Base-by-base conservation (phyloP, 2,329 filamentous ascomycete species). In the Macroventuria anomochaeta region DNA sequence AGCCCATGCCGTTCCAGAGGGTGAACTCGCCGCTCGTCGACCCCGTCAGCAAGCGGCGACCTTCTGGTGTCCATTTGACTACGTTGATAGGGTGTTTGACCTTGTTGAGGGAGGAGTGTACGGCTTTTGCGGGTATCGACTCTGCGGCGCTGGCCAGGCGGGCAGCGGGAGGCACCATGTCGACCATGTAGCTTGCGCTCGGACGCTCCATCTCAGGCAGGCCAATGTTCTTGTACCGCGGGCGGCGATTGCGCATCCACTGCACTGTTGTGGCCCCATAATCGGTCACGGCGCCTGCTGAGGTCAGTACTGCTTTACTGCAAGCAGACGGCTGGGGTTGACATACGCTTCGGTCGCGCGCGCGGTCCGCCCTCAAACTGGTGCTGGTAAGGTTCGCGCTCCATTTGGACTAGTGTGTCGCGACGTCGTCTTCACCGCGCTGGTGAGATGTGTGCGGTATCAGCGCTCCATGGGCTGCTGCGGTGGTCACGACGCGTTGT, bases 41-140 rank as follows among this genome's bases (percentile, higher is more conserved):
- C 18, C 92, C 95, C 0, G 95, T 97, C 71, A 99, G 82, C 51
- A 99, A 79, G 63, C 95, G 84, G 57, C 95, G 88, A 23, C 95
- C 95, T 75, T 99, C 95, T 6, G 95, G 95, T 13, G 96, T 99
- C 95, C 95, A 99, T 74, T 91, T 86, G 33, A 99, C 93, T 7
- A 97, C 91, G 61, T 97, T 97, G 70, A 99, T 90, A 1, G 95
- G 95, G 65, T 97, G 95, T 71, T 96, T 96, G 69, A 96, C 93
- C 72, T 99, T 99, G 79, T 97, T 97, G 6, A 97, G 84, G 0
- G 95, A 97, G n/a, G 95, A 96, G 73, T 99, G 95, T 33, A 99
- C 83, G 72, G 97, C 93, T 67, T 95, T 93, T n/a, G 91, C 90
- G 11, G 95, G 93, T 38, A 99, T 89, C 1, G 91, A 89, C 73